phyloP scores from a whole-genome alignment of 306 rosid species.

The Begonia fuchsioides region DNA sequence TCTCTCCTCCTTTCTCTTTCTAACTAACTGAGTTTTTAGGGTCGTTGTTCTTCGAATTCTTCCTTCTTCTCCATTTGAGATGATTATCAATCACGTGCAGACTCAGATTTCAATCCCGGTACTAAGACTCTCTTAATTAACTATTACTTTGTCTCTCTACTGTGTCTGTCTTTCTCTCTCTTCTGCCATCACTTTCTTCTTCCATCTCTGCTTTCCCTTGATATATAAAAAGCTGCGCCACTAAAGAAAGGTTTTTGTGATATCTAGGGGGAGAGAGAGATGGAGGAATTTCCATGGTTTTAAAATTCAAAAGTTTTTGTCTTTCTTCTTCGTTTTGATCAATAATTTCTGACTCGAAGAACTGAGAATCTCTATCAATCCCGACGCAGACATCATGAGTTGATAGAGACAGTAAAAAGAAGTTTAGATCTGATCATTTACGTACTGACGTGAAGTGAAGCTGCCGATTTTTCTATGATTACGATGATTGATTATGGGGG shows the following conservation, averaged over 20 bases:
- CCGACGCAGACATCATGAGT: not conserved
- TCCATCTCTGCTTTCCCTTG: slow-evolving; percentile 5
- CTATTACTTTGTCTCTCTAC: slow-evolving; percentile 19
- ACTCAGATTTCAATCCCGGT: slow-evolving; percentile 65
- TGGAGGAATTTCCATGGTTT: too few relatives aligned
- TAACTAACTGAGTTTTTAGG: slow-evolving; percentile 14
- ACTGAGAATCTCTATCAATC: too few relatives aligned
- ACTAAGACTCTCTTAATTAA: slow-evolving; percentile 16
- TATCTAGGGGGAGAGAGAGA: not conserved
- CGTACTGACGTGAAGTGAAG: slow-evolving; percentile 13
- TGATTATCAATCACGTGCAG: slow-evolving; percentile 71
- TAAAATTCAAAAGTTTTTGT: not conserved
- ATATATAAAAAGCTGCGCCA: not conserved
- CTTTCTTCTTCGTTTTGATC: not conserved
- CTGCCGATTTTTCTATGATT: not conserved
- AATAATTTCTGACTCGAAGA: not conserved
- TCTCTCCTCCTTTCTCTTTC: slow-evolving; percentile 6
- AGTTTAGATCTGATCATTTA: slow-evolving; percentile 20
- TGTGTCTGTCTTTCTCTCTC: slow-evolving; percentile 4
- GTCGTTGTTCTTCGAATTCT: slow-evolving; percentile 16
- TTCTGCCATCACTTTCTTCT: not conserved
- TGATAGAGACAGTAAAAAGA: not conserved
- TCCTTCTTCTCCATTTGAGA: slow-evolving; percentile 21
- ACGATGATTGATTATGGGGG: too few relatives aligned
- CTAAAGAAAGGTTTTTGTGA: not conserved